Evolutionary conservation across 345 rosid species (phyloP).

Genomic region (Salix udensis): DNA sequence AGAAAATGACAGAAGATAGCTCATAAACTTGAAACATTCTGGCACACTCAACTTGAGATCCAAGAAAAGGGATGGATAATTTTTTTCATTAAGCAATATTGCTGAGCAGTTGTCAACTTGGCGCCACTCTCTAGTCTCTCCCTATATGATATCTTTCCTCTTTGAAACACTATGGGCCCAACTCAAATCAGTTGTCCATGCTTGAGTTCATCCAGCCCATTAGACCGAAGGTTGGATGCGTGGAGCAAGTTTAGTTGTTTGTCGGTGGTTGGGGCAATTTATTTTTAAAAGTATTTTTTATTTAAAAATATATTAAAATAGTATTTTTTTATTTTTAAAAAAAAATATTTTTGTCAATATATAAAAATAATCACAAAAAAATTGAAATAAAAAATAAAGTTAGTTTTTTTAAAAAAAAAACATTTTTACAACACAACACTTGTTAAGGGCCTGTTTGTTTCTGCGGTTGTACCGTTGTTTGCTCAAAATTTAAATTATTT

Average conservation of each 20-base stretch:
- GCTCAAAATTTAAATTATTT: too few species aligned
- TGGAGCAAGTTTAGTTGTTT: not conserved
- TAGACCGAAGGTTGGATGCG: not conserved
- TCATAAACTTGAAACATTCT: not conserved
- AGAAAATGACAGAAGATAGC: not conserved
- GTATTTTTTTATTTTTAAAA: too few species aligned
- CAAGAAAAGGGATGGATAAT: not conserved
- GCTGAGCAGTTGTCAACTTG: not conserved
- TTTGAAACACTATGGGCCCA: not conserved
- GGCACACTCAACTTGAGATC: not conserved
- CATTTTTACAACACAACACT: too few species aligned
- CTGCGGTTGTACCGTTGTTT: too few species aligned
- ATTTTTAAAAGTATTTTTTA: too few species aligned
- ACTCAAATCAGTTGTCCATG: not conserved
- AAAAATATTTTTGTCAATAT: too few species aligned
- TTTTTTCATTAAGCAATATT: not conserved
- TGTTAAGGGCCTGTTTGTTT: too few species aligned
- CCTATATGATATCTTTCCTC: not conserved
- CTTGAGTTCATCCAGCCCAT: not conserved
- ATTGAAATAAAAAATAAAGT: too few species aligned
- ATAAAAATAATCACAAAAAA: too few species aligned
- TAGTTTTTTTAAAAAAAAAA: too few species aligned
- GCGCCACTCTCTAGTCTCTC: not conserved
- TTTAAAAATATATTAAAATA: too few species aligned
- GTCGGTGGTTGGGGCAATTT: too few species aligned